These are phyloP conservation scores for Rhizopogon parksii DNA, from an alignment of 1,284 basidiomycete species.

Conservation along the genomic window DNA sequence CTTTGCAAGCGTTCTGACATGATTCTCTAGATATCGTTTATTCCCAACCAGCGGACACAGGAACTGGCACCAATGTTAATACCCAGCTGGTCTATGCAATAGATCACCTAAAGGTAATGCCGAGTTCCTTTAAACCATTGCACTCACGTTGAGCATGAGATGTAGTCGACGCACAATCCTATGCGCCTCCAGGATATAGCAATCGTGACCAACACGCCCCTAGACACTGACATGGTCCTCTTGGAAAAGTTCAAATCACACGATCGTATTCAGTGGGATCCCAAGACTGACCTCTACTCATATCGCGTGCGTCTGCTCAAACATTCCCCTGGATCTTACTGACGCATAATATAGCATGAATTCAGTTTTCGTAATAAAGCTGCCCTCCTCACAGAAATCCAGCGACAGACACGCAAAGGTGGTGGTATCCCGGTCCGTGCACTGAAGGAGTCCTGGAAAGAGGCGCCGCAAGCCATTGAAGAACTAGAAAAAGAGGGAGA, in stretches of 20 bases:
- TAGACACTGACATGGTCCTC: slow-evolving; percentile 66
- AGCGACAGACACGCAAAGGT: slow-evolving; percentile 69
- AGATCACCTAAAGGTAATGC: slow-evolving; percentile 63
- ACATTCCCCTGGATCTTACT: not conserved
- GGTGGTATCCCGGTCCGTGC: slow-evolving; percentile 80
- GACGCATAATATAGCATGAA: slow-evolving; percentile 56
- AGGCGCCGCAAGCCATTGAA: slow-evolving; percentile 74
- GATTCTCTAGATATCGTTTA: slow-evolving; percentile 55
- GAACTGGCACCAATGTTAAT: slow-evolving; percentile 74
- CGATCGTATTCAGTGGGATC: slow-evolving; percentile 72
- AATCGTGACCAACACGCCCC: slow-evolving; percentile 66
- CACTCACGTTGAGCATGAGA: slow-evolving; percentile 8
- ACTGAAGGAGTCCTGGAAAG: slow-evolving; percentile 86
- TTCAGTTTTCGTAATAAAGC: slow-evolving; percentile 80
- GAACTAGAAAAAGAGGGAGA: slow-evolving; percentile 84
- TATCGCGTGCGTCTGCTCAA: slow-evolving; percentile 53
- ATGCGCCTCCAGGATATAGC: slow-evolving; percentile 83
- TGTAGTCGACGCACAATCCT: slow-evolving; percentile 65
- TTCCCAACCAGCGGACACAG: slow-evolving; percentile 81
- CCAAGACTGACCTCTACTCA: slow-evolving; percentile 78
- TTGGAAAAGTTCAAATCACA: slow-evolving; percentile 76
- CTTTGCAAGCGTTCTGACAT: slow-evolving; percentile 14
- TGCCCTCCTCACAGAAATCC: slow-evolving; percentile 75
- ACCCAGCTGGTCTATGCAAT: slow-evolving; percentile 85
- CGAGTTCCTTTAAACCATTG: slow-evolving; percentile 1